A percentile compares a stretch with the other conserved stretches of the same genome.
Conservation (phyloP, 176 grass and related monocot genomes). For the Juncus inflexus region DNA sequence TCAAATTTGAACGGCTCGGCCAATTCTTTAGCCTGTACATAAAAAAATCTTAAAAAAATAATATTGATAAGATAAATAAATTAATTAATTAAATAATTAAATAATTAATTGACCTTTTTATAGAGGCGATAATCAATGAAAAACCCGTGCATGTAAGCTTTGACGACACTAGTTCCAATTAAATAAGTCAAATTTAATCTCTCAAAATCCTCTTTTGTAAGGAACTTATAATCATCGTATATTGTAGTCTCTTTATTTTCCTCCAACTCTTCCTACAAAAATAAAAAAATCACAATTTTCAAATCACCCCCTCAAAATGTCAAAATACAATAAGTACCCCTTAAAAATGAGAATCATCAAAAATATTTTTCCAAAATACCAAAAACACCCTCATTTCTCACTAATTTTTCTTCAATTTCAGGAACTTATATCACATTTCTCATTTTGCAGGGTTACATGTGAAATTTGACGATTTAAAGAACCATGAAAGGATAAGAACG, state of each 20-base stretch:
- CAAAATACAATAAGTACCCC: not conserved
- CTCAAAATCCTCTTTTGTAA: slow-evolving; percentile 81
- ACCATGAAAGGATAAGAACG: too few relatives aligned
- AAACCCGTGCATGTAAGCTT: slow-evolving; percentile 69
- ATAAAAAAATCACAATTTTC: not conserved
- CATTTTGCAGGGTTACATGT: too few relatives aligned
- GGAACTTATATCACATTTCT: too few relatives aligned
- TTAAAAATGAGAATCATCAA: not conserved
- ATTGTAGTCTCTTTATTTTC: slow-evolving; percentile 57
- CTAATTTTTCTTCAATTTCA: too few relatives aligned
- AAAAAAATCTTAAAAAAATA: not conserved
- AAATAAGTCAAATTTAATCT: slow-evolving; percentile 65
- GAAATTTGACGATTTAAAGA: too few relatives aligned
- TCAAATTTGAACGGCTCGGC: slow-evolving; percentile 51
- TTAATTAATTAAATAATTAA: not conserved
- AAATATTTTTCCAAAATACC: not conserved
- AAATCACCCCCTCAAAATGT: not conserved
- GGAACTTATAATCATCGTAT: slow-evolving; percentile 81
- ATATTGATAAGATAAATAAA: not conserved
- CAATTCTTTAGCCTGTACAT: slow-evolving; percentile 19
- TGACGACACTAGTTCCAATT: slow-evolving; percentile 55
- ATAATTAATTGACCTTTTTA: slow-evolving; percentile 62
- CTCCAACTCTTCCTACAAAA: slow-evolving; percentile 94
- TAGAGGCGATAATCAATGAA: slow-evolving; percentile 65
- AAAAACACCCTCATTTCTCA: not conserved